These are phyloP conservation scores for Venturia carpophila DNA, from an alignment of 2,329 filamentous ascomycete species.

Conservation along the genomic window DNA sequence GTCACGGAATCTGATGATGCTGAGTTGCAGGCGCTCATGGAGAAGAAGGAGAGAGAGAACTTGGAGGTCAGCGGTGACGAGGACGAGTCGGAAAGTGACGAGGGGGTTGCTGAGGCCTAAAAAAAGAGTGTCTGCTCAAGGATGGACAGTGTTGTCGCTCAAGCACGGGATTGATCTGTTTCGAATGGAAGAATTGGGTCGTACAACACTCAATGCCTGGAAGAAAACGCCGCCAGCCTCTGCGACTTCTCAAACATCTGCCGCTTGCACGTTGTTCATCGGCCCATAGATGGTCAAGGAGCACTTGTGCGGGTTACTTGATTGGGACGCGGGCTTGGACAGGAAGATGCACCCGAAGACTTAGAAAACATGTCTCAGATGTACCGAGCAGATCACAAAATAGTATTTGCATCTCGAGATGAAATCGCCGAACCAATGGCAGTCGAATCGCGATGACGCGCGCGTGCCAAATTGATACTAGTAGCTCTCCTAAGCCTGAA, in stretches of 20 bases:
- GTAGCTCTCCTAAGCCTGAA: not conserved
- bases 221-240: not conserved
- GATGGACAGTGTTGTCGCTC: not conserved
- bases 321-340: not conserved
- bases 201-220: not conserved
- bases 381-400: not conserved
- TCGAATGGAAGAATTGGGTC: not conserved
- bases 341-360: not conserved
- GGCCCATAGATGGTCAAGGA: not conserved
- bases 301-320: slow-evolving; percentile 2
- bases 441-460: not conserved
- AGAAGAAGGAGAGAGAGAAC: slow-evolving; percentile 97
- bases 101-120: slow-evolving; percentile 33
- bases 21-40: slow-evolving; percentile 94
- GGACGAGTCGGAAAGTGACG: slow-evolving; percentile 90
- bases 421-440: not conserved
- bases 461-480: not conserved
- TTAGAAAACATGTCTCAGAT: not conserved
- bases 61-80: slow-evolving; percentile 97
- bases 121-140: not conserved
- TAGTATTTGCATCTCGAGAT: not conserved
- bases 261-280: not conserved
- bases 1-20: slow-evolving; percentile 98
- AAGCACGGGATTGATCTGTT: not conserved
- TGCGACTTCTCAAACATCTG: not conserved